These are phyloP conservation scores for Colletotrichum plurivorum DNA, from an alignment of 2,329 filamentous ascomycete species.

Conservation along the genomic window DNA sequence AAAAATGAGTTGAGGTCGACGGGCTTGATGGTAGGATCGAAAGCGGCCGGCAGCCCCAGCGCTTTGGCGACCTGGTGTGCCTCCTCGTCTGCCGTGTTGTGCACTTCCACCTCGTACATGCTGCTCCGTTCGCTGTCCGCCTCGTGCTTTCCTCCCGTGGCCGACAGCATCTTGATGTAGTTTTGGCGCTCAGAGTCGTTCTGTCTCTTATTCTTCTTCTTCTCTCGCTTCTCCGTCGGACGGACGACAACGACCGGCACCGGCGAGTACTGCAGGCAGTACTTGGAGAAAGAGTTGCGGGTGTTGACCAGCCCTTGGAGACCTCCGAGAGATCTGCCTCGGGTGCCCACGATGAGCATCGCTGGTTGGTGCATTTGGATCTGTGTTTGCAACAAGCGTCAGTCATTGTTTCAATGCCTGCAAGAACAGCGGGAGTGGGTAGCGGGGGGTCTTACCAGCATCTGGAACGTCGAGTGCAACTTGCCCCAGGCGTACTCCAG, in stretches of 20 bases:
- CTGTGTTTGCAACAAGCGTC: conserved; percentile 64
- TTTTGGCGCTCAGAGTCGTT: conserved; percentile 82
- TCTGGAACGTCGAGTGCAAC: conserved; percentile 90
- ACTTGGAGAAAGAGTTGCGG: conserved; percentile 89
- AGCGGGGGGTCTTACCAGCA: conserved; percentile 75
- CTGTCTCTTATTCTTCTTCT: conserved; percentile 89
- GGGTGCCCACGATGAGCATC: conserved; percentile 91
- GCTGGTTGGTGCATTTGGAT: conserved; percentile 93
- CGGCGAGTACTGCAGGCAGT: conserved; percentile 93
- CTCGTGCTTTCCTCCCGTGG: conserved; percentile 70
- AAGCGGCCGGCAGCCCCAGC: conserved; percentile 72
- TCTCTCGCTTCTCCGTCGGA: conserved; percentile 87
- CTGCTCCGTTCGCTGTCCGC: conserved; percentile 68
- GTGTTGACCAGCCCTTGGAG: conserved; percentile 87
- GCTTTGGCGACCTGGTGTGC: conserved; percentile 75
- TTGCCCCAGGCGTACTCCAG: conserved; percentile 92
- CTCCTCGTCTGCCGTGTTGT: conserved; percentile 72
- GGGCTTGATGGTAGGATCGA: conserved; percentile 75
- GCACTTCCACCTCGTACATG: conserved; percentile 68
- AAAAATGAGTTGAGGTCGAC: conserved; percentile 54
- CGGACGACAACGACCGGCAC: conserved; percentile 94
- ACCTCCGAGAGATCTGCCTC: conserved; percentile 86
- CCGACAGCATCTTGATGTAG: conserved; percentile 83
- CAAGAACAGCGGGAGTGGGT: no score
- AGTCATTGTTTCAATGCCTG: not conserved